Percentiles rank a stretch among this genome's conserved stretches.
Evolutionary conservation across 2,329 filamentous ascomycete species (phyloP).

Genomic region (Xylaria multiplex): DNA sequence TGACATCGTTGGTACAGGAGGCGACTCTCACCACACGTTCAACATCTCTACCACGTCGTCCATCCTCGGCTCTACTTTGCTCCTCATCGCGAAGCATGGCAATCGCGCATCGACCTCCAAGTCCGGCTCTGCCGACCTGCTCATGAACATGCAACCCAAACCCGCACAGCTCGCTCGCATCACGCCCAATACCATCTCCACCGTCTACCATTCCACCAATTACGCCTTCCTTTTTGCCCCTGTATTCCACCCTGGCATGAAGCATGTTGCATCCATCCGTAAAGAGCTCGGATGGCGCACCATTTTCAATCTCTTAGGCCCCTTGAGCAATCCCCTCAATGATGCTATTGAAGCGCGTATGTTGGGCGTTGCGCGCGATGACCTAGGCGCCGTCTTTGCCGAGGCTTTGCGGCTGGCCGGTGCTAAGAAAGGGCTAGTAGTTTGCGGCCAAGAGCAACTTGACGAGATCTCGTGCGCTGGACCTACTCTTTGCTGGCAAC

Average conservation of each 20-base stretch:
- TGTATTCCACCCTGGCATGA: constrained; percentile 96
- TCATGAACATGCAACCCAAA: constrained; percentile 77
- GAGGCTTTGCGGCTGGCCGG: constrained; percentile 82
- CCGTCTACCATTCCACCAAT: constrained; percentile 82
- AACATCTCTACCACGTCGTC: constrained; percentile 97
- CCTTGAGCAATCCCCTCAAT: constrained; percentile 90
- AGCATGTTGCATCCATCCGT: constrained; percentile 84
- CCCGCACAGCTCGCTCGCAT: constrained; percentile 80
- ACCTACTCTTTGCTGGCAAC: constrained; percentile 86
- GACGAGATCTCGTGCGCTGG: constrained; percentile 96
- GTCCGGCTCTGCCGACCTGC: constrained; percentile 92
- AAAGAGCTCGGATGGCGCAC: constrained; percentile 92
- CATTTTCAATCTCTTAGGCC: constrained; percentile 96
- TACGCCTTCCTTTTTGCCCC: constrained; percentile 97
- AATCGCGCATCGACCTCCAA: constrained; percentile 96
- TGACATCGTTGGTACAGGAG: constrained; percentile 97
- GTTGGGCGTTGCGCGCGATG: constrained; percentile 89
- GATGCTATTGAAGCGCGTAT: constrained; percentile 86
- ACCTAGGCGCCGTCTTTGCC: constrained; percentile 88
- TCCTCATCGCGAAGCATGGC: constrained; percentile 93
- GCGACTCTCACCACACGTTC: constrained; percentile 96
- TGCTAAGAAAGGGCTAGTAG: constrained; percentile 83
- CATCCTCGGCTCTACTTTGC: constrained; percentile 85
- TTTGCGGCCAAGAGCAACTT: constrained; percentile 93
- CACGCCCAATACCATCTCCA: constrained; percentile 73